phyloP scores from a whole-genome alignment of 2,329 filamentous ascomycete species.

The Ophiocordyceps camponoti-leonardi region DNA sequence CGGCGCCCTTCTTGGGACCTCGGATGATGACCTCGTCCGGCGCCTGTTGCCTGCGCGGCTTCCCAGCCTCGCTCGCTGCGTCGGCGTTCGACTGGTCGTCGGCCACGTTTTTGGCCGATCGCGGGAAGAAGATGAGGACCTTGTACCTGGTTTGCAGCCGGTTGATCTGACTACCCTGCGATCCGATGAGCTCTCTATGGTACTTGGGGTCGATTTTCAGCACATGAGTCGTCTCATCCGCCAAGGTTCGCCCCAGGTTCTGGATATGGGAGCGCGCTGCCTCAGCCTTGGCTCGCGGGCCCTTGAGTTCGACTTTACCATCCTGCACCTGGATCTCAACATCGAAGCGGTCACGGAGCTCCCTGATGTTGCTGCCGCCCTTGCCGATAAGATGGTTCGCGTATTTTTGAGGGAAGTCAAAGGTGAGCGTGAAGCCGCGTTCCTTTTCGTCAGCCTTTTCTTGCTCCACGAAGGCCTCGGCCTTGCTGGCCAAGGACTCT shows the following conservation, averaged over 20 bases:
- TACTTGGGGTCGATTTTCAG: constrained; percentile 89
- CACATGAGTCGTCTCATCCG: constrained; percentile 75
- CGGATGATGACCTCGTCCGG: constrained; percentile 81
- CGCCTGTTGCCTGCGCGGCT: constrained; percentile 53
- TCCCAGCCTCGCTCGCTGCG: constrained; percentile 48
- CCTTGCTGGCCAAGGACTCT: constrained; percentile 53
- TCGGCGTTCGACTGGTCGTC: constrained; percentile 60
- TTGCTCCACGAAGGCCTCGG: constrained; percentile 64
- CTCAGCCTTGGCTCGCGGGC: constrained; percentile 87
- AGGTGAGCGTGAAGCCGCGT: constrained; percentile 68
- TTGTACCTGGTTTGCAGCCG: constrained; percentile 83
- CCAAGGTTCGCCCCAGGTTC: constrained; percentile 61
- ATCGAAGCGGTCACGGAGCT: constrained; percentile 49
- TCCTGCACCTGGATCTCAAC: constrained; percentile 78
- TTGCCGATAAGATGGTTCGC: constrained; percentile 70
- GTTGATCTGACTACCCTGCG: constrained; percentile 76
- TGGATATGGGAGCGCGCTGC: constrained; percentile 69
- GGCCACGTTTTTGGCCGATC: constrained; percentile 37
- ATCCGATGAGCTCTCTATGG: constrained; percentile 84
- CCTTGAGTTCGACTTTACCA: constrained; percentile 89
- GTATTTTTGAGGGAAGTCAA: constrained; percentile 90
- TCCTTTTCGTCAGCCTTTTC: constrained; percentile 90
- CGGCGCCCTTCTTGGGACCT: constrained; percentile 82
- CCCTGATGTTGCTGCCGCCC: constrained; percentile 47
- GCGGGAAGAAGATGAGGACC: constrained; percentile 89